Evolutionary conservation across 768 basidiomycete genomes (phyloP), one percentile per base, ranked within the genome.

Genomic region (Tubosaeta brunneosetosa): DNA sequence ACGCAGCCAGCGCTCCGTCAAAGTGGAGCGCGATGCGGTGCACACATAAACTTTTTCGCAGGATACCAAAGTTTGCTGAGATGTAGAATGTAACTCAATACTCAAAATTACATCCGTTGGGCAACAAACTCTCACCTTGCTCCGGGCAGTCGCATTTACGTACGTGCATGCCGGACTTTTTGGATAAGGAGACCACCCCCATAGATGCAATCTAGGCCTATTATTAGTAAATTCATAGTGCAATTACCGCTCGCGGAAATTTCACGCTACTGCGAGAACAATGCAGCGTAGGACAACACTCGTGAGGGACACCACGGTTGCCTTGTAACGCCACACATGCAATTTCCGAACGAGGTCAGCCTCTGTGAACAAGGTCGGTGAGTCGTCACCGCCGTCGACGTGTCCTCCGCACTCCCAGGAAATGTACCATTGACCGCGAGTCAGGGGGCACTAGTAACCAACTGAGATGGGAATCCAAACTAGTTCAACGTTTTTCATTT

Each of bases 241-340:
- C 59, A 66, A 66, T 66, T 62, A 63, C 68, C 62, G 63, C 57
- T 55, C 49, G 40, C 60, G 62, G 64, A 60, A 55, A 64, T 69
- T 59, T 64, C 54, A 56, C 57, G 31, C 40, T 56, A 55, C 64
- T 63, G 61, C 63, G 59, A 63, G 57, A 59, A 59, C 53, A 67
- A 56, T 31, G 57, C 48, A 52, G 59, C 47, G 43, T 44, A 57
- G 29, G 55, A 57, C 52, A 55, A 37, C 49, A 8, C 27, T 29
- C 27, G 8, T 8, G 27, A 29, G 27, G 27, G 27, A 8, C 4
- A 29, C 27, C n/a, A 29, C 8, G 27, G 27, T 29, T 29, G 27
- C 27, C 27, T 29, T 29, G 27, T 29, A 29, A 29, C 27, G 27
- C 27, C 51, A 56, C 45, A 50, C 51, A 37, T 49, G 44, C 61